These are phyloP conservation scores for Podospora sp. DNA, from an alignment of 495 filamentous ascomycete species.

Conservation along the genomic window DNA sequence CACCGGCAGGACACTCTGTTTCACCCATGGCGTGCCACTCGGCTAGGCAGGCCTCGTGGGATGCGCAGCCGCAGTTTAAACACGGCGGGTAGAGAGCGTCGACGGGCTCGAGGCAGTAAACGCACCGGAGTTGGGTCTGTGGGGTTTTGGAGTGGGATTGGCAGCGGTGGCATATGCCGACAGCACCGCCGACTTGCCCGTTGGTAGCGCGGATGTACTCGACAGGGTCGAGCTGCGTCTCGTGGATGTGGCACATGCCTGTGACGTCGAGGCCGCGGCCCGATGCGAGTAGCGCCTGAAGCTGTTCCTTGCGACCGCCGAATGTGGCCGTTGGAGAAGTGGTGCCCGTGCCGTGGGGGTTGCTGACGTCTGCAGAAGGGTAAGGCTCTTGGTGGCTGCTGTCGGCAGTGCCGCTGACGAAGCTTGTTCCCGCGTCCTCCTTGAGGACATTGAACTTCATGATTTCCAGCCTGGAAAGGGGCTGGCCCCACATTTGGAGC, in stretches of 20 bases:
- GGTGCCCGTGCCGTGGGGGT: constrained; percentile 30
- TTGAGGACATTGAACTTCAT: constrained; percentile 76
- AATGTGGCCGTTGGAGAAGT: constrained; percentile 50
- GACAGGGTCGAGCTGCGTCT: constrained; percentile 55
- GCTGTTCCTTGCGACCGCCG: constrained; percentile 47
- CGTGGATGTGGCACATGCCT: constrained; percentile 61
- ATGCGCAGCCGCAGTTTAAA: constrained; percentile 62
- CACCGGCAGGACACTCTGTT: constrained; percentile 50
- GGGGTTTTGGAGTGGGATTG: constrained; percentile 48
- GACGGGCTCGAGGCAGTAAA: constrained; percentile 61
- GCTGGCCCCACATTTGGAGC: constrained; percentile 79
- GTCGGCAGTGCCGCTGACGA: constrained; percentile 29
- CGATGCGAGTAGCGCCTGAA: constrained; percentile 41
- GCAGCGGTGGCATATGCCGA: constrained; percentile 55
- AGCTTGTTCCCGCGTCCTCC: constrained; percentile 38
- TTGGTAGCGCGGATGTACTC: constrained; percentile 39
- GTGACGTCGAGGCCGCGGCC: constrained; percentile 60
- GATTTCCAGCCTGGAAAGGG: constrained; percentile 74
- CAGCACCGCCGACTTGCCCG: constrained; percentile 47
- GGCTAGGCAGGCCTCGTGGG: constrained; percentile 57
- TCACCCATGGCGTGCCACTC: constrained; percentile 54
- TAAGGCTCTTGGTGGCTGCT: constrained; percentile 39
- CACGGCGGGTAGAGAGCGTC: constrained; percentile 60
- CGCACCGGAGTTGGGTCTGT: constrained; percentile 59
- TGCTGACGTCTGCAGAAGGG: constrained; percentile 28